These are phyloP conservation scores for Aspergillus ustus DNA, from an alignment of 2,329 filamentous ascomycete species.

Conservation along the genomic window DNA sequence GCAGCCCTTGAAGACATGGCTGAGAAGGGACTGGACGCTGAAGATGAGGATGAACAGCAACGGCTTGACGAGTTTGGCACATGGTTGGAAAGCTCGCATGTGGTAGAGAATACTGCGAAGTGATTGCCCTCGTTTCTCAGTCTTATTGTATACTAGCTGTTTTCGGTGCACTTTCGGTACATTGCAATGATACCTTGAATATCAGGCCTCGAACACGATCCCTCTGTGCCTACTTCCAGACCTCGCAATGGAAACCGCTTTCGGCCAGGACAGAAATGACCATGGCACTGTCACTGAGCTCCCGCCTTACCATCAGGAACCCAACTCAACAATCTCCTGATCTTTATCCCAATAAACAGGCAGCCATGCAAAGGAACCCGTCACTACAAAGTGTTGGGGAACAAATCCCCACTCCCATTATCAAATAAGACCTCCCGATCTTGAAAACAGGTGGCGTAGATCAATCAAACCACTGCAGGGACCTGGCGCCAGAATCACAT, in stretches of 20 bases:
- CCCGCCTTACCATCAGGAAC: no score
- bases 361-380: background rate
- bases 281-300: background rate
- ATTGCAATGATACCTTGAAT: background rate
- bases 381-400: background rate
- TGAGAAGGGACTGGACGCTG: constrained; percentile 48
- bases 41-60: constrained; percentile 50
- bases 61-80: constrained; percentile 55
- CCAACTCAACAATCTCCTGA: background rate
- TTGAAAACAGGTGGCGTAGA: background rate
- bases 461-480: background rate
- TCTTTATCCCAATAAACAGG: background rate
- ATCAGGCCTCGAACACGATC: background rate
- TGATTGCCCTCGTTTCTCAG: constrained; percentile 14
- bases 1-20: constrained; percentile 51
- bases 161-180: background rate
- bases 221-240: background rate
- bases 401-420: background rate
- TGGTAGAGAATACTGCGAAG: constrained; percentile 32
- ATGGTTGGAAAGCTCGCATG: constrained; percentile 46
- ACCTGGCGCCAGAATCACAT: background rate
- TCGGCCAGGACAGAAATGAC: background rate
- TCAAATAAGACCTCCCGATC: background rate
- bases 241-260: background rate
- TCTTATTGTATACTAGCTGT: background rate